These are phyloP conservation scores for Schizochytrium sp. DNA, from an alignment of 108 stramenopile species.

Conservation along the genomic window DNA sequence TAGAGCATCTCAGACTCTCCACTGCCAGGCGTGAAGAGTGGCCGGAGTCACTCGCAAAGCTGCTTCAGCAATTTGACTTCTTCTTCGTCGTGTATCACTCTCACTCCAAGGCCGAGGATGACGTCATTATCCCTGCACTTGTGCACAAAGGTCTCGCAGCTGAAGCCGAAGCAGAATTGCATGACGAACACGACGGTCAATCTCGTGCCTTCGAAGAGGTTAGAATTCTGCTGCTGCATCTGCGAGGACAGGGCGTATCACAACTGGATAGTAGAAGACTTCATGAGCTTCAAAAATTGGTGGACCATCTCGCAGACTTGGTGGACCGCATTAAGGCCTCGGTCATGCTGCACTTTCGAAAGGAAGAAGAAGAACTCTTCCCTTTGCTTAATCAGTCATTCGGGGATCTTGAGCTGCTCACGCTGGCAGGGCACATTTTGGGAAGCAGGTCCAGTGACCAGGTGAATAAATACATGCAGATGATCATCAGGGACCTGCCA, in stretches of 20 bases:
- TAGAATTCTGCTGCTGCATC: neutral
- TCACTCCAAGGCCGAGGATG: slow-evolving; percentile 75
- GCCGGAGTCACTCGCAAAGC: neutral
- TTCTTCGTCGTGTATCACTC: slow-evolving; percentile 71
- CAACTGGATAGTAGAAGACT: neutral
- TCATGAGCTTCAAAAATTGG: neutral
- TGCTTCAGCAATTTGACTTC: slow-evolving; percentile 69
- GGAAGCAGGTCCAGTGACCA: slow-evolving; percentile 40
- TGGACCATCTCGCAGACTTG: neutral
- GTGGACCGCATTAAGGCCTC: neutral
- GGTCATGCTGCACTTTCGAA: slow-evolving; percentile 44
- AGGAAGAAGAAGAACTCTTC: slow-evolving; percentile 61
- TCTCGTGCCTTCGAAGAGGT: slow-evolving; percentile 28
- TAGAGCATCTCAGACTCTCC: neutral
- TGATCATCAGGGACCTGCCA: slow-evolving; percentile 73
- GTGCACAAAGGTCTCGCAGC: slow-evolving; percentile 66
- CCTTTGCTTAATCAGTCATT: slow-evolving; percentile 53
- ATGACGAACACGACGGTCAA: neutral
- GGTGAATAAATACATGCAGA: slow-evolving; percentile 68
- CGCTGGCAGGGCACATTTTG: slow-evolving; percentile 58
- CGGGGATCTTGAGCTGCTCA: slow-evolving; percentile 26
- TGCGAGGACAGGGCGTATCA: neutral
- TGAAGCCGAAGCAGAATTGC: neutral
- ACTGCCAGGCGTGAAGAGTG: slow-evolving; percentile 1
- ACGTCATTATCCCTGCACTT: slow-evolving; percentile 74